Percentiles rank a stretch among this genome's conserved stretches.
Conservation (phyloP, 139 green algal species). For the Chlamydomonas schloesseri region DNA sequence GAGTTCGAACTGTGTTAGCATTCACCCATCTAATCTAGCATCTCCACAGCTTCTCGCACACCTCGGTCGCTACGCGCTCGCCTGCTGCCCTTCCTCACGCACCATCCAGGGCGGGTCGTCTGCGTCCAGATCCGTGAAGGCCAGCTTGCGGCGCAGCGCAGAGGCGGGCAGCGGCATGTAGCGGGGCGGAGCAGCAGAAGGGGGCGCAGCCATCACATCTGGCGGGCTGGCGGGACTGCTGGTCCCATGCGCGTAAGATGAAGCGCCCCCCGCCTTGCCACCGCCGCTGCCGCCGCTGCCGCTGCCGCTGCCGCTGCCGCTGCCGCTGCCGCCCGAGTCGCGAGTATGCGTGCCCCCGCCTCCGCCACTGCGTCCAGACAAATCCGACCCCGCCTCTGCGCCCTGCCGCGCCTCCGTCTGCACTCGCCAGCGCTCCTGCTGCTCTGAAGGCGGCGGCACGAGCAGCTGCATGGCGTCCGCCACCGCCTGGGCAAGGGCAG, state of each 20-base stretch:
- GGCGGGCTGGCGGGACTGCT: no score
- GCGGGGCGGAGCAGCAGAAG: no score
- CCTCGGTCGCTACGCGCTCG: not conserved
- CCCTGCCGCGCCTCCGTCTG: not conserved
- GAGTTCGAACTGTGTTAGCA: no score
- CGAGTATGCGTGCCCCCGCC: no score
- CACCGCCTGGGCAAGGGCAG: not conserved
- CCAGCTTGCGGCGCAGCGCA: constrained; percentile 3
- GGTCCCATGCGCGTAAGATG: no score
- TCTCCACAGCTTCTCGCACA: not conserved
- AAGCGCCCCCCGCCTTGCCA: no score
- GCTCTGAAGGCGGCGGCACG: not conserved
- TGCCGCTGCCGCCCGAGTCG: no score
- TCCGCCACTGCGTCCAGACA: not conserved
- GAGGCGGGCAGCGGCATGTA: not conserved
- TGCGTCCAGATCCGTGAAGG: not conserved
- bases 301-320: no score
- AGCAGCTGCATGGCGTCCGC: not conserved
- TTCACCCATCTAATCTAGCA: no score
- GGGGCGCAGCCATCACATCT: no score
- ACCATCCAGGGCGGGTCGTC: constrained; percentile 27
- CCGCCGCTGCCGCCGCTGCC: no score
- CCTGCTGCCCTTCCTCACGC: not conserved
- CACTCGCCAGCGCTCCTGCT: not conserved
- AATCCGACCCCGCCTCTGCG: not conserved